Base-by-base conservation (phyloP, 495 filamentous ascomycete genomes). In the Tuber borchii region DNA sequence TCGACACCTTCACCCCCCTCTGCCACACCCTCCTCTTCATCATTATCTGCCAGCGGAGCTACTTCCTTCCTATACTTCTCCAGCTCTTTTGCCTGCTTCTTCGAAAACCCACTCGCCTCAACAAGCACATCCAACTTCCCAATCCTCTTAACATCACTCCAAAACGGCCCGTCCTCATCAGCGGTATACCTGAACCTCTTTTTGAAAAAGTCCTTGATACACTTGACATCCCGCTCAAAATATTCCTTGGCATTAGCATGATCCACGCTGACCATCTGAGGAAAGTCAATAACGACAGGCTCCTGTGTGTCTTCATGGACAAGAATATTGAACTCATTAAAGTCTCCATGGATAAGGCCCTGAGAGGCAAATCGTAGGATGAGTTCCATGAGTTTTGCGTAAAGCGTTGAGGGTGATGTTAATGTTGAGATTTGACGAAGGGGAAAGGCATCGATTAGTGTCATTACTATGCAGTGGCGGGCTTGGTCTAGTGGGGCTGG, bases 311-410 rank as follows among this genome's bases (percentile, higher is more conserved):
- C 87, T 80, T 97, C 94, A 78, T 93, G 90, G 84, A 98, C 90
- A 31, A 99, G 87, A 75, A 99, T 93, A 82, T 99, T 99, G 87
- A 99, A 99, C 85, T 98, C 96, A 86, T 99, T 99, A 86, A 97
- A 98, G 83, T 99, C 95, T 78, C 95, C 96, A 83, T 99, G 95
- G 73, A 99, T 98, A 74, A 99, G 85, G 12, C 95, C 96, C 80
- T 91, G 90, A 43, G 88, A 87, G n/a, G 95, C 95, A 39, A 99
- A 87, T 71, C 89, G 87, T 68, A 99, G 83, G 76, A 97, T 93
- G 76, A 97, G 89, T 73, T 90, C 88, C 83, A 99, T 96, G 73
- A 99, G 86, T 72, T 97, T 91, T 48, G 91, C 90, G 85, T 98
- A 98, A 31, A 99, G 87, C 42, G 81, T 83, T 14, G 93, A 92